Evolutionary conservation across 169 alveolate genomes (phyloP), one percentile per base, ranked within the genome.

Genomic region (Plasmodium gaboni): DNA sequence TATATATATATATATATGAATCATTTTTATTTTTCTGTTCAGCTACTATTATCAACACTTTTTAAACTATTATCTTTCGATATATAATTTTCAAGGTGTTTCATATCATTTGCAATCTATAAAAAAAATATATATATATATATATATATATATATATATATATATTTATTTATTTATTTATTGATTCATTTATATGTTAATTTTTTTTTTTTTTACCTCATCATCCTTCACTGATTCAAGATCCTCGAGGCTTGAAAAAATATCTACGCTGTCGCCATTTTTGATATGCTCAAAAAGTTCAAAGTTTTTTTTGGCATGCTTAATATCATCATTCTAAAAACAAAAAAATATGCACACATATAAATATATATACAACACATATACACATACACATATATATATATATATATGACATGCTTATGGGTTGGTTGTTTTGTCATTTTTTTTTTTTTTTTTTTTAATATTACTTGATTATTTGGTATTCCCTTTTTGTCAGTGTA

Each of bases 231-330:
- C 1, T 0, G 91, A 83, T 2, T 83, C 85, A 0, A 63, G n/a
- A 42, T 57, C 91, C 3, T 83, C 91, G 13, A 83, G 19, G 24
- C 91, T 83, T 9, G 91, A 83, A 28, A 83, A 83, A 19, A 83
- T 83, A 48, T 83, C 91, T 0, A 83, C 85, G 53, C 73, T 83
- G 57, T 83, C 91, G 1, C 91, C 91, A 61, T 83, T 83, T 6
- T 83, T 83, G 7, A 83, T 83, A 17, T 55, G 61, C 55, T 83
- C 86, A 61, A 83, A 83, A 1, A 68, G 19, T 1, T 51, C 57
- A 8, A 55, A 2, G 46, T 70, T 83, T 17, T 72, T 70, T 44
- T 70, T 83, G 5, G 73, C n/a, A 73, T 50, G 53, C 32, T 55
- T 55, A 17, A 63, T 24, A 50, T 83, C 91, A 19, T 51, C 74